These are phyloP conservation scores for Beauveria caledonica DNA, from an alignment of 2,329 filamentous ascomycete species.

Conservation along the genomic window DNA sequence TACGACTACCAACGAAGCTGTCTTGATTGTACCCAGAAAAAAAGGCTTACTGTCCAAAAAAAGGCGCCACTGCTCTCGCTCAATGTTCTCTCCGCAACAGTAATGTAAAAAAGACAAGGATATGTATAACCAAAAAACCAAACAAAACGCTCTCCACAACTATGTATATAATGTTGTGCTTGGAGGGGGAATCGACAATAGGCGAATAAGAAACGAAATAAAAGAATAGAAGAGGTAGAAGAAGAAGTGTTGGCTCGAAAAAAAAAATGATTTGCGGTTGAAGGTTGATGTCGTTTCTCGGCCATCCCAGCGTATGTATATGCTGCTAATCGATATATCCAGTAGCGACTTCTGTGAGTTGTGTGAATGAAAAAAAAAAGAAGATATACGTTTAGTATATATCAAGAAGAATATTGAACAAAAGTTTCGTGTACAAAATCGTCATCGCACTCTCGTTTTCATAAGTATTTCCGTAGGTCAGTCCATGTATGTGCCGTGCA, in stretches of 20 bases:
- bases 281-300: neutral
- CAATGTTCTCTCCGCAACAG: neutral
- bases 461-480: neutral
- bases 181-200: neutral
- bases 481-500: slow-evolving; percentile 20
- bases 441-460: neutral
- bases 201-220: neutral
- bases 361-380: neutral
- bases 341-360: neutral
- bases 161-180: neutral
- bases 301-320: neutral
- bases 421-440: neutral
- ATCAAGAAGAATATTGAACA: neutral
- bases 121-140: neutral
- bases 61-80: neutral
- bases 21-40: neutral
- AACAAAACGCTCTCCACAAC: slow-evolving; percentile 1
- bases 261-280: neutral
- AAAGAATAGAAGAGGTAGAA: neutral
- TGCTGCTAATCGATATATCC: neutral
- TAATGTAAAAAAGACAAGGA: neutral
- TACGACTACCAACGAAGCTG: neutral
- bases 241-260: too few relatives aligned
- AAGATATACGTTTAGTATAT: neutral
- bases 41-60: neutral